Evolutionary conservation across 768 basidiomycete species (phyloP).

Genomic region (Boletus tomentosulus): DNA sequence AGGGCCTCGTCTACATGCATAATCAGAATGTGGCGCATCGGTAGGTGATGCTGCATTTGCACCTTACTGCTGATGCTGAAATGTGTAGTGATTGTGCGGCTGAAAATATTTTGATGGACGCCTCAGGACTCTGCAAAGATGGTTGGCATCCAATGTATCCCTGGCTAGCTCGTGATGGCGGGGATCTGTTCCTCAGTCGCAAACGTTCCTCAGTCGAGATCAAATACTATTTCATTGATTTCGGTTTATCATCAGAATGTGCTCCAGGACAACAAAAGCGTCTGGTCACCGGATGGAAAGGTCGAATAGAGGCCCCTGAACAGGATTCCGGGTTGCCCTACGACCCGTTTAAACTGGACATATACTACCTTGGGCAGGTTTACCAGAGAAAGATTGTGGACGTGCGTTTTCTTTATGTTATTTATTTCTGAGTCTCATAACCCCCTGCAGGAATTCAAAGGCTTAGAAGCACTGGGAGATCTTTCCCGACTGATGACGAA

Average conservation of each 20-base stretch:
- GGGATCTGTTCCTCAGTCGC: slow-evolving; percentile 7
- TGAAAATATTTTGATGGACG: no score
- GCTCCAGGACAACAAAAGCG: no score
- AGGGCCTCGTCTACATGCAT: no score
- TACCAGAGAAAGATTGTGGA: slow-evolving; percentile 16
- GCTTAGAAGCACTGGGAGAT: background rate
- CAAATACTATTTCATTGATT: slow-evolving; percentile 25
- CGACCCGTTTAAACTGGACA: slow-evolving; percentile 30
- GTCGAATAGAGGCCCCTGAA: slow-evolving; percentile 21
- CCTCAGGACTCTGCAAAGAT: slow-evolving; percentile 21
- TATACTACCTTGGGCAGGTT: slow-evolving; percentile 19
- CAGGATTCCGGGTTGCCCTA: slow-evolving; percentile 17
- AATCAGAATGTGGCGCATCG: no score
- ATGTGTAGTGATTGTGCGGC: no score
- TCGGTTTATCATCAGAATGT: slow-evolving; percentile 13
- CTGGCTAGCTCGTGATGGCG: slow-evolving; percentile 14
- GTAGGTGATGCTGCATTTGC: no score
- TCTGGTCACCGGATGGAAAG: background rate
- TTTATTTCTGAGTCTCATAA: no score
- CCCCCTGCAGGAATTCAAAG: slow-evolving; percentile 6
- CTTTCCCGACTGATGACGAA: slow-evolving; percentile 4
- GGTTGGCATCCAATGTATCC: slow-evolving; percentile 28
- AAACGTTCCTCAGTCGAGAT: slow-evolving; percentile 25
- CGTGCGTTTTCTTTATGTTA: background rate
- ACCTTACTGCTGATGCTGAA: no score